Percentiles rank a stretch among this genome's conserved stretches.
phyloP scores from a whole-genome alignment of 192 early-diverging fungal species.

The Entophlyctis helioformis region DNA sequence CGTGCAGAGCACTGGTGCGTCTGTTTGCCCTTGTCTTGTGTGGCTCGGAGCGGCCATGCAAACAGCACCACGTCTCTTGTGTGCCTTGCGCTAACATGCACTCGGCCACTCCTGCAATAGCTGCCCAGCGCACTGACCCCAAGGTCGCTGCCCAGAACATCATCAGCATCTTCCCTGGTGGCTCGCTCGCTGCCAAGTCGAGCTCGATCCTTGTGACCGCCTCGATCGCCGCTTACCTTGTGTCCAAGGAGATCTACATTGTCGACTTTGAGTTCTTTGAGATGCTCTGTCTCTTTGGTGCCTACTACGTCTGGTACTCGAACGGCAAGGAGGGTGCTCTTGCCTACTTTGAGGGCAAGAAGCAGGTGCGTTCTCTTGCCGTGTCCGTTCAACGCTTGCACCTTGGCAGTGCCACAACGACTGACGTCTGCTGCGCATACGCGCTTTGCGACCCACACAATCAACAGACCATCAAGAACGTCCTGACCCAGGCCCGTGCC shows the following conservation, averaged over 20 bases:
- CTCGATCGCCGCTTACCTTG: slow-evolving; percentile 72
- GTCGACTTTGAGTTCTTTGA: slow-evolving; percentile 89
- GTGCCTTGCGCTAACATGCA: slow-evolving; percentile 1
- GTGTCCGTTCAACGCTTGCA: no score
- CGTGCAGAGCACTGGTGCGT: no score
- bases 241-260: slow-evolving; percentile 98
- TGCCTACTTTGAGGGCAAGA: slow-evolving; percentile 50
- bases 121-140: slow-evolving; percentile 33
- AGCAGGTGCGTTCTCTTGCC: slow-evolving; percentile 22
- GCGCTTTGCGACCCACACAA: not conserved
- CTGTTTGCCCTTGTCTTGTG: no score
- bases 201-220: slow-evolving; percentile 71
- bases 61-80: not conserved
- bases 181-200: slow-evolving; percentile 79
- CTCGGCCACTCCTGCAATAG: not conserved
- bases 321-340: slow-evolving; percentile 70
- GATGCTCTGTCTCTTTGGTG: slow-evolving; percentile 65
- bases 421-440: no score
- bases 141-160: slow-evolving; percentile 79
- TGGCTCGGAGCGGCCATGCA: not conserved
- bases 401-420: no score
- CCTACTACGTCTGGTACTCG: slow-evolving; percentile 67
- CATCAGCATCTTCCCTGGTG: slow-evolving; percentile 86
- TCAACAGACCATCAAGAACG: slow-evolving; percentile 60
- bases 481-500: slow-evolving; percentile 70